Evolutionary conservation across 1,284 basidiomycete species (phyloP).

Genomic region (Clitocybe nebularis): DNA sequence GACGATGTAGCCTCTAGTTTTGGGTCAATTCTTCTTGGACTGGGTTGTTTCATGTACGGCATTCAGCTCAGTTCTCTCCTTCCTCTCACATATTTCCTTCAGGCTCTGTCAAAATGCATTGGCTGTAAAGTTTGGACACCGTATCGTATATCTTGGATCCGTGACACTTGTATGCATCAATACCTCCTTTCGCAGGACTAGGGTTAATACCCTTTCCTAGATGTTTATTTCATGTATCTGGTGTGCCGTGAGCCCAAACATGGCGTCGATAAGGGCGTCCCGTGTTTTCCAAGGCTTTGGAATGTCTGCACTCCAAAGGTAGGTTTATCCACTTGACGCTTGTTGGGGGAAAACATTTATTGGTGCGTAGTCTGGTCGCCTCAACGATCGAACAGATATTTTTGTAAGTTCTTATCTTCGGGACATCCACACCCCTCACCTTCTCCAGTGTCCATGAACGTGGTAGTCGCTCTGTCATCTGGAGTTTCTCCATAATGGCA

Average conservation of each 20-base stretch:
- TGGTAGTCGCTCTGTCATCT: conserved; percentile 36
- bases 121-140: conserved; percentile 41
- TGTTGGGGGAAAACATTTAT: not conserved
- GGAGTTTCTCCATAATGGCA: conserved; percentile 39
- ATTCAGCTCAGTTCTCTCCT: not conserved
- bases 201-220: conserved; percentile 19
- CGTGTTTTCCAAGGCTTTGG: conserved; percentile 43
- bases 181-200: not conserved
- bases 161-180: conserved; percentile 29
- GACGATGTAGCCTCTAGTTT: conserved; percentile 38
- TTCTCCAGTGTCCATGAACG: conserved; percentile 37
- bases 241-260: conserved; percentile 37
- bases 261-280: conserved; percentile 37
- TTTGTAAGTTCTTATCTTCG: conserved; percentile 26
- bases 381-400: conserved; percentile 42
- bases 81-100: not conserved
- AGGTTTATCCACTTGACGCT: not conserved
- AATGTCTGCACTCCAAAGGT: conserved; percentile 42
- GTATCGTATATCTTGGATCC: conserved; percentile 39
- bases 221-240: conserved; percentile 45
- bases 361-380: conserved; percentile 31
- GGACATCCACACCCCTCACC: not conserved
- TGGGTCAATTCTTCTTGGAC: conserved; percentile 34
- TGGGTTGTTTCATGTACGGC: conserved; percentile 37
- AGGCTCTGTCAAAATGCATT: conserved; percentile 38